Percentiles rank a stretch among this genome's conserved stretches.
phyloP scores from a whole-genome alignment of 2,329 filamentous ascomycete genomes.

The Parastagonospora nodorum region DNA sequence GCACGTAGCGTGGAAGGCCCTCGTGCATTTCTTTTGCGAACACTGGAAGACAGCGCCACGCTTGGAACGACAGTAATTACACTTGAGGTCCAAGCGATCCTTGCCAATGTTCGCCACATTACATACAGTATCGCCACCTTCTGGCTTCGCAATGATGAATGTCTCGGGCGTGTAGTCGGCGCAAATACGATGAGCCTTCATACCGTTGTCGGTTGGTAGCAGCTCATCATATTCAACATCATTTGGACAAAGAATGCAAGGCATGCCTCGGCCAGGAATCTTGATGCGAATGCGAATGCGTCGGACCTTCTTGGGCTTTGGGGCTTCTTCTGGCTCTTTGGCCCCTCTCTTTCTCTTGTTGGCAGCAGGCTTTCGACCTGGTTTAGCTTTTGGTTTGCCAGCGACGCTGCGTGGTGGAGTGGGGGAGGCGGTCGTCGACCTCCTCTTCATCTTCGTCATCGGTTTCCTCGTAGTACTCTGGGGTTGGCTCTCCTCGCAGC shows the following conservation, averaged over 20 bases:
- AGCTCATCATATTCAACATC: constrained; percentile 80
- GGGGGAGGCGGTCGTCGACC: constrained; percentile 66
- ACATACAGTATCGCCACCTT: constrained; percentile 67
- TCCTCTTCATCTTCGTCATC: constrained; percentile 69
- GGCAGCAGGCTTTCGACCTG: constrained; percentile 74
- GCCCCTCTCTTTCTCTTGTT: constrained; percentile 54
- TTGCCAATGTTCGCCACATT: constrained; percentile 84
- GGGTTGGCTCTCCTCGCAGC: constrained; percentile 79
- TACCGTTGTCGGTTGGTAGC: constrained; percentile 84
- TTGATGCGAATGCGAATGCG: constrained; percentile 73
- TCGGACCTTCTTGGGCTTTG: constrained; percentile 73
- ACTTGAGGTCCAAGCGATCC: constrained; percentile 87
- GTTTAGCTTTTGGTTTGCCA: constrained; percentile 70
- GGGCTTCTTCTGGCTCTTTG: constrained; percentile 49
- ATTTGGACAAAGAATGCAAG: constrained; percentile 92
- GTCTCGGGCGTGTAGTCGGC: constrained; percentile 92
- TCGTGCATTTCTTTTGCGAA: constrained; percentile 89
- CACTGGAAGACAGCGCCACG: constrained; percentile 97
- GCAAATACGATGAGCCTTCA: constrained; percentile 85
- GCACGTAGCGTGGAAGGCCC: constrained; percentile 94
- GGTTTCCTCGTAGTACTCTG: constrained; percentile 80
- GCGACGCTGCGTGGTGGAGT: constrained; percentile 78
- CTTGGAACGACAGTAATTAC: constrained; percentile 91
- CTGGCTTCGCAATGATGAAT: constrained; percentile 73
- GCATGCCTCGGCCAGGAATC: constrained; percentile 72